Conservation (phyloP, 2,329 filamentous ascomycete genomes). For the Ophiognomonia clavigignenti-juglandacearum region DNA sequence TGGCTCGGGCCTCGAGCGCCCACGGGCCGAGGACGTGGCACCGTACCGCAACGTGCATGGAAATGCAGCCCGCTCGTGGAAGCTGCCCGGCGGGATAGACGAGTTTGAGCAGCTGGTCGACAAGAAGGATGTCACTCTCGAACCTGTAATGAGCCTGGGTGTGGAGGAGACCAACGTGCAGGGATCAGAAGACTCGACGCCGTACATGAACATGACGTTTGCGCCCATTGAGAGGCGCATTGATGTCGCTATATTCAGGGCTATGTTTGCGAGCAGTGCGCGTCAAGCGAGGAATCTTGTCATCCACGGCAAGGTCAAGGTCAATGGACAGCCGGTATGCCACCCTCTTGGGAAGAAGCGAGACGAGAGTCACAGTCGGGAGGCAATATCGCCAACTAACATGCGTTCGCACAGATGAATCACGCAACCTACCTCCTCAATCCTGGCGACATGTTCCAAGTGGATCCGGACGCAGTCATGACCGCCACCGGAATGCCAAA, state of each 20-base stretch:
- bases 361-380: neutral
- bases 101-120: conserved; percentile 1
- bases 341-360: neutral
- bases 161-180: conserved; percentile 22
- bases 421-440: conserved; percentile 92
- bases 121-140: neutral
- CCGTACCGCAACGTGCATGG: conserved; percentile 14
- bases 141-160: neutral
- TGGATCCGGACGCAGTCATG: conserved; percentile 83
- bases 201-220: conserved; percentile 96
- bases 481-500: conserved; percentile 79
- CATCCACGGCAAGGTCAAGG: conserved; percentile 85
- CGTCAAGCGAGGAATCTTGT: conserved; percentile 93
- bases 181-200: conserved; percentile 48
- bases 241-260: conserved; percentile 90
- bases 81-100: conserved; percentile 5
- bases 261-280: conserved; percentile 89
- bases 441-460: conserved; percentile 97
- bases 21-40: conserved; percentile 10
- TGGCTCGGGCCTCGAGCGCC: conserved; percentile 61
- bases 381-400: conserved; percentile 1
- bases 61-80: too few relatives aligned
- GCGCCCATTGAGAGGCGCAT: conserved; percentile 85
- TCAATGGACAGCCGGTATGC: conserved; percentile 89
- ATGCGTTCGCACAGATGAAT: conserved; percentile 59